Percentiles rank a stretch among this genome's conserved stretches.
Evolutionary conservation across 805 yeast species (phyloP).

Genomic region (Blastobotrys chiropterorum): DNA sequence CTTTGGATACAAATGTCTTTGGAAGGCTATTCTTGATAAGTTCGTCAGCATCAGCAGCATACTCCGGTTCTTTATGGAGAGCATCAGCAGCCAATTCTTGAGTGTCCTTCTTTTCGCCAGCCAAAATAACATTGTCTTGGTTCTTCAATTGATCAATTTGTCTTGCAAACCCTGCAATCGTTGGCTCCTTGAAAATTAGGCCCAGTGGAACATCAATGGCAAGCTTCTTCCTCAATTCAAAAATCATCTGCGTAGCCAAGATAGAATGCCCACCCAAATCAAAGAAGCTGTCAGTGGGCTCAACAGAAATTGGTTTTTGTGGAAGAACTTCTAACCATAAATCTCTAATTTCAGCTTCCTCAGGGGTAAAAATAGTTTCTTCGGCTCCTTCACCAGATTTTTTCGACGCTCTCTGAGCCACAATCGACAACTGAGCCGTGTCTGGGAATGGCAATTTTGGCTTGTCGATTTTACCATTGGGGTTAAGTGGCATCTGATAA

Average conservation of each 20-base stretch:
- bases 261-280: conserved; percentile 98
- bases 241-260: conserved; percentile 94
- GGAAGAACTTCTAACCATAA: conserved; percentile 86
- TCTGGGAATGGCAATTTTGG: conserved; percentile 96
- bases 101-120: conserved; percentile 18
- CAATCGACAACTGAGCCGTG: conserved; percentile 73
- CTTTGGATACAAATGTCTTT: conserved; percentile 42
- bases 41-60: conserved; percentile 68
- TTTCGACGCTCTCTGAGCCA: conserved; percentile 40
- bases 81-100: conserved; percentile 30
- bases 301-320: conserved; percentile 68
- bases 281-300: conserved; percentile 83
- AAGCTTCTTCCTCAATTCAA: conserved; percentile 74
- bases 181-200: conserved; percentile 82
- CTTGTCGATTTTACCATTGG: conserved; percentile 97
- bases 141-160: conserved; percentile 56
- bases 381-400: conserved; percentile 36
- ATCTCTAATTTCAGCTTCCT: conserved; percentile 66
- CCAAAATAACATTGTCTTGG: conserved; percentile 36
- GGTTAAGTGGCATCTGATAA: conserved; percentile 82
- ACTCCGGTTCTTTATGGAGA: conserved; percentile 33
- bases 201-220: conserved; percentile 84
- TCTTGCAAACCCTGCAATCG: conserved; percentile 69
- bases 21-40: conserved; percentile 32
- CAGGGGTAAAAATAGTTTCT: conserved; percentile 47